Evolutionary conservation across 305 asterid genomes (phyloP).

Genomic region (Fraxinus baroniana): DNA sequence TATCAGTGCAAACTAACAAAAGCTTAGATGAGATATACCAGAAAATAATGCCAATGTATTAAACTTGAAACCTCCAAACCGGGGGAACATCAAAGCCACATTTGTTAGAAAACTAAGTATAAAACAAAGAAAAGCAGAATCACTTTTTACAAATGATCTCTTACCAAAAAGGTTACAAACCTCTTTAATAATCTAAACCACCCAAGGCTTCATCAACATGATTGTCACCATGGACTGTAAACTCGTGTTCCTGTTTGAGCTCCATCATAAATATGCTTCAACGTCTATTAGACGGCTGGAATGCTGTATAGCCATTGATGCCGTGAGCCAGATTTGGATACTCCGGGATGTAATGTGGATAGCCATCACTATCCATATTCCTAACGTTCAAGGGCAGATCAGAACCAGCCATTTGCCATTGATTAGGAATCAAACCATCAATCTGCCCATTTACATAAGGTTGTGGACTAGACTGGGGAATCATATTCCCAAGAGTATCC

Average conservation of each 20-base stretch:
- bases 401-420: constrained; percentile 73
- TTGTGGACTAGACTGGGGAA: constrained; percentile 42
- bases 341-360: constrained; percentile 53
- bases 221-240: neutral
- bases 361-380: constrained; percentile 46
- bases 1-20: neutral
- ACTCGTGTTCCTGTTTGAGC: neutral
- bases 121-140: constrained; percentile 11
- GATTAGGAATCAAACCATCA: constrained; percentile 51
- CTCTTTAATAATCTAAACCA: neutral
- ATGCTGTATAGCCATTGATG: constrained; percentile 58
- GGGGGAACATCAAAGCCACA: neutral
- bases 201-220: neutral
- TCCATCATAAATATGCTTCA: constrained; percentile 18
- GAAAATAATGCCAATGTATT: neutral
- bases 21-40: neutral
- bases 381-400: constrained; percentile 45
- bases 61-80: constrained; percentile 14
- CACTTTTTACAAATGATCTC: constrained; percentile 17
- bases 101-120: constrained; percentile 3
- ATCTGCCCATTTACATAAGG: constrained; percentile 58
- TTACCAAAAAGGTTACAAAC: constrained; percentile 2
- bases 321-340: constrained; percentile 53
- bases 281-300: constrained; percentile 62
- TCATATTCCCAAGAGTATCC: constrained; percentile 52